A percentile compares a stretch with the other conserved stretches of the same genome.
Conservation (phyloP, 345 rosid species). For the Syzygium oleosum region DNA sequence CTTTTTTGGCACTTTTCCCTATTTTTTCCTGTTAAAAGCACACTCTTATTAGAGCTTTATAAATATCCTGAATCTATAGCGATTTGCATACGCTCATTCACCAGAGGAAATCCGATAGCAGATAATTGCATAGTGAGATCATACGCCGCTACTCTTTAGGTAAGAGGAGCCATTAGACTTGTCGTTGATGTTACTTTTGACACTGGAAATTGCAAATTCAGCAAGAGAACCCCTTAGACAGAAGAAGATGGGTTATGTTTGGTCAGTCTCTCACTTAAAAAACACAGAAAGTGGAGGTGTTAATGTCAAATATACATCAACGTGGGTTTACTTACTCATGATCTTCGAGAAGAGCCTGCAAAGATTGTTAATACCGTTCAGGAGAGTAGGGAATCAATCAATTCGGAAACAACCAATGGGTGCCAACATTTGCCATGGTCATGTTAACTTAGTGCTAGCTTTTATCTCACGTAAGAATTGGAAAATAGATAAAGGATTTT, state of each 20-base stretch:
- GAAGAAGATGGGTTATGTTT: background rate
- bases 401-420: background rate
- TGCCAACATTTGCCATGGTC: background rate
- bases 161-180: background rate
- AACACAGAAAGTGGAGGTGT: background rate
- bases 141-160: background rate
- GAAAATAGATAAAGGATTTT: background rate
- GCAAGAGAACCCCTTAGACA: background rate
- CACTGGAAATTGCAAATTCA: background rate
- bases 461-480: no score
- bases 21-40: background rate
- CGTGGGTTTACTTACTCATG: background rate
- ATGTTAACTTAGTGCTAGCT: no score
- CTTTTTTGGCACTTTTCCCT: no score
- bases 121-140: background rate
- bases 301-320: background rate
- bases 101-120: background rate
- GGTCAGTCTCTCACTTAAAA: background rate
- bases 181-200: background rate
- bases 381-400: background rate
- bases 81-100: background rate
- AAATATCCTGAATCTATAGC: background rate
- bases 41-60: background rate
- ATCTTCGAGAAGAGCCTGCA: background rate
- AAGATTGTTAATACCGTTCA: background rate